phyloP scores from a whole-genome alignment of 352 stramenopile species.

The Pythium aquatile region DNA sequence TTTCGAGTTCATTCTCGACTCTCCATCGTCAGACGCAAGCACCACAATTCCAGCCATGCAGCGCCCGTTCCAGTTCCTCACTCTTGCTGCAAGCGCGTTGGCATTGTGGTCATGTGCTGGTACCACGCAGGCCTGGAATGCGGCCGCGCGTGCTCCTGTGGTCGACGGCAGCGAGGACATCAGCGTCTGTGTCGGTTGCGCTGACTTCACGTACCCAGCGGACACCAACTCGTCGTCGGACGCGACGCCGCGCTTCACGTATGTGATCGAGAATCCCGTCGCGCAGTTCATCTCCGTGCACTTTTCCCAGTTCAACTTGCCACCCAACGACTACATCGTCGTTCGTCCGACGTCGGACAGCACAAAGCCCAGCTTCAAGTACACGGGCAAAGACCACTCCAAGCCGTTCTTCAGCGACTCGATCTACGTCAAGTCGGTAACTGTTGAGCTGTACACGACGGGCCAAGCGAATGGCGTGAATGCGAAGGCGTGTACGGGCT shows the following conservation, averaged over 20 bases:
- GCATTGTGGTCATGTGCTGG: not conserved
- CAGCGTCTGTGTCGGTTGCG: constrained; percentile 1
- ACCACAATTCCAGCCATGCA: not conserved
- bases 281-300: constrained; percentile 59
- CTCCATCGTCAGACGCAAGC: not conserved
- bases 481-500: not conserved
- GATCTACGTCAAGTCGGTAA: constrained; percentile 36
- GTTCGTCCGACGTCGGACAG: constrained; percentile 31
- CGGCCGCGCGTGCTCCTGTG: not conserved
- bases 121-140: not conserved
- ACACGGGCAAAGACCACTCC: constrained; percentile 26
- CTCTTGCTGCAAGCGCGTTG: not conserved
- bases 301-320: constrained; percentile 62
- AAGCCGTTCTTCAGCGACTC: constrained; percentile 37
- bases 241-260: constrained; percentile 34
- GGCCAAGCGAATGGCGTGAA: not conserved
- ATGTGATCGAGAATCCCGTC: constrained; percentile 38
- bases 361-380: constrained; percentile 32
- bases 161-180: not conserved
- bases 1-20: constrained; percentile 1
- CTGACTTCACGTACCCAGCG: not conserved
- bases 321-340: constrained; percentile 47
- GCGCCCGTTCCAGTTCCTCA: not conserved
- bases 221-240: constrained; percentile 3
- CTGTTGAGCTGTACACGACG: constrained; percentile 45